Evolutionary conservation across 1,284 basidiomycete genomes (phyloP).

Genomic region (Peniophora sp.): DNA sequence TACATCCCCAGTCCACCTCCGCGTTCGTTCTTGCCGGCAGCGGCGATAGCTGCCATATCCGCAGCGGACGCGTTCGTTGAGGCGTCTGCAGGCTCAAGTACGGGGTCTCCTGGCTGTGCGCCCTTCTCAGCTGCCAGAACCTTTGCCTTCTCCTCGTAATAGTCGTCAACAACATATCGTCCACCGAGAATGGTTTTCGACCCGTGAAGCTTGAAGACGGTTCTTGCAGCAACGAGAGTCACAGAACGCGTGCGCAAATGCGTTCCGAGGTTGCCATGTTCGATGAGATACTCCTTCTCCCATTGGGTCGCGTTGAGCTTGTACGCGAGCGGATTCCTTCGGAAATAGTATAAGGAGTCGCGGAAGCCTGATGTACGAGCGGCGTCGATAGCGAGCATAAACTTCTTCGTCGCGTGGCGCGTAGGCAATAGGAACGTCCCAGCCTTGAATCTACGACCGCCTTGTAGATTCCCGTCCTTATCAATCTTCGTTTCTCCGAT

Average conservation of each 20-base stretch:
- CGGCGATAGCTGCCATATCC: slow-evolving; percentile 30
- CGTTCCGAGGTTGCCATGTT: slow-evolving; percentile 78
- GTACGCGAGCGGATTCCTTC: slow-evolving; percentile 82
- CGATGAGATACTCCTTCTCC: slow-evolving; percentile 91
- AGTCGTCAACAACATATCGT: slow-evolving; percentile 89
- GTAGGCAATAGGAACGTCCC: slow-evolving; percentile 79
- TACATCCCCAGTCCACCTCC: slow-evolving; percentile 53
- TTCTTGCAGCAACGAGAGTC: slow-evolving; percentile 87
- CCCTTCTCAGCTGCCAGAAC: slow-evolving; percentile 67
- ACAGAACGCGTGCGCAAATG: slow-evolving; percentile 89
- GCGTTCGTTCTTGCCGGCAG: slow-evolving; percentile 25
- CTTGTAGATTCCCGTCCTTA: slow-evolving; percentile 73
- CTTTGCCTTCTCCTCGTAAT: slow-evolving; percentile 80
- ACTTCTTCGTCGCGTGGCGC: slow-evolving; percentile 77
- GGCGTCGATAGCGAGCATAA: slow-evolving; percentile 96
- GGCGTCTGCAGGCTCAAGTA: slow-evolving; percentile 77
- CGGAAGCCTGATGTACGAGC: slow-evolving; percentile 93
- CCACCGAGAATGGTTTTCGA: slow-evolving; percentile 87
- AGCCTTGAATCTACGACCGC: slow-evolving; percentile 88
- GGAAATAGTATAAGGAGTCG: slow-evolving; percentile 95
- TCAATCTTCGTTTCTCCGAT: slow-evolving; percentile 94
- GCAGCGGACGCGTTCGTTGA: slow-evolving; percentile 34
- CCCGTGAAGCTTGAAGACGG: slow-evolving; percentile 92
- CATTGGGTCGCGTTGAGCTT: slow-evolving; percentile 82
- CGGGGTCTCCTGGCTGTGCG: slow-evolving; percentile 65